Percentiles rank a stretch among this genome's conserved stretches.
These are phyloP conservation scores for Bisporella sp. DNA, from an alignment of 2,329 filamentous ascomycete species.

Conservation along the genomic window DNA sequence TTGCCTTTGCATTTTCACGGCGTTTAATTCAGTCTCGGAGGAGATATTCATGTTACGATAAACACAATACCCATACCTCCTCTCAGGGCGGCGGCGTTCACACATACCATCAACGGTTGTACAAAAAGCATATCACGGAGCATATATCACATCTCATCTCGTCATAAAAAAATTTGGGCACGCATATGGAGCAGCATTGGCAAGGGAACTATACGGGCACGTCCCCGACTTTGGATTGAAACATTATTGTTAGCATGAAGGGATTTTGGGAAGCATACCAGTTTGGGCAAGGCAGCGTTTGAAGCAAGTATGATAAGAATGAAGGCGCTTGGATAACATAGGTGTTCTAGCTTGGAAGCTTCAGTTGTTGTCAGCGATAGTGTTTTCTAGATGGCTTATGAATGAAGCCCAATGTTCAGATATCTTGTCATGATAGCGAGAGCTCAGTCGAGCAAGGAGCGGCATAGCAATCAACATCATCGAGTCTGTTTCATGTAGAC, in stretches of 20 bases:
- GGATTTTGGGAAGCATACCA: conserved; percentile 6
- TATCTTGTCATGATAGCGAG: too few relatives aligned
- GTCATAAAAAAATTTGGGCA: conserved; percentile 17
- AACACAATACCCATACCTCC: conserved; percentile 19
- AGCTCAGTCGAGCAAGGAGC: too few relatives aligned
- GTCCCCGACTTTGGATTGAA: conserved; percentile 7
- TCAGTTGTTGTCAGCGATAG: too few relatives aligned
- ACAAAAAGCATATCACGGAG: conserved; percentile 24
- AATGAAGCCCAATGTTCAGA: too few relatives aligned
- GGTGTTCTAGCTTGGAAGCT: too few relatives aligned
- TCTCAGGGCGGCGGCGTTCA: conserved; percentile 22
- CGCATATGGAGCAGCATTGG: conserved; percentile 15
- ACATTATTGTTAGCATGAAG: conserved; percentile 14
- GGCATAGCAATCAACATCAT: too few relatives aligned
- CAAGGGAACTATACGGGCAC: conserved; percentile 3
- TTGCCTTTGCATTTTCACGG: conserved; percentile 17
- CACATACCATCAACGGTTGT: conserved; percentile 16
- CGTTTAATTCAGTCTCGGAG: conserved; percentile 11
- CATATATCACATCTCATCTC: conserved; percentile 17
- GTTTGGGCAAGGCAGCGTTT: conserved; percentile 3
- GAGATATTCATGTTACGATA: conserved; percentile 18
- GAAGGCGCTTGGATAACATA: conserved; percentile 12
- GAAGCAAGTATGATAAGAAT: too few relatives aligned
- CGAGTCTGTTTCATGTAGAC: too few relatives aligned
- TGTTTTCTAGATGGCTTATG: too few relatives aligned